phyloP scores from a whole-genome alignment of 805 yeast genomes.

The Candida railenensis region DNA sequence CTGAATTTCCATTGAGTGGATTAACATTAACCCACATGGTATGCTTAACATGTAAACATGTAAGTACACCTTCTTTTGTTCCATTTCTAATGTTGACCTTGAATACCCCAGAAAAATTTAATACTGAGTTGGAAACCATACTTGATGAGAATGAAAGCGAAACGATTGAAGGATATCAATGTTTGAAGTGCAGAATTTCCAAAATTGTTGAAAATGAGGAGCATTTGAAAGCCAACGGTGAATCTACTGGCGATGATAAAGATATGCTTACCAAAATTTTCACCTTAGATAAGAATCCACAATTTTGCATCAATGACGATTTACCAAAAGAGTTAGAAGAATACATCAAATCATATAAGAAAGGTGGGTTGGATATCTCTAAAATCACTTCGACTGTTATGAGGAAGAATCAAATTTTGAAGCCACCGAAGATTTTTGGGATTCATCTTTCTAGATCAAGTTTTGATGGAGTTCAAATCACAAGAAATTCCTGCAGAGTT shows the following conservation, averaged over 20 bases:
- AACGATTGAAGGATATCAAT: constrained; percentile 75
- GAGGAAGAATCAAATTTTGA: constrained; percentile 58
- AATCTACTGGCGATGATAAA: constrained; percentile 11
- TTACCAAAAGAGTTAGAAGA: constrained; percentile 48
- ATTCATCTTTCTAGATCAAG: constrained; percentile 87
- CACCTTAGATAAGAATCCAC: constrained; percentile 32
- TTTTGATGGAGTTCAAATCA: constrained; percentile 62
- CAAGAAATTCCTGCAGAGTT: constrained; percentile 75
- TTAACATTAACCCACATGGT: constrained; percentile 61
- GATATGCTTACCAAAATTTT: constrained; percentile 24
- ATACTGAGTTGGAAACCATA: constrained; percentile 52
- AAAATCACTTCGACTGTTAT: constrained; percentile 62
- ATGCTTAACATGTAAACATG: constrained; percentile 65
- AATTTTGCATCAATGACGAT: constrained; percentile 62
- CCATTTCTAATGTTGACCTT: constrained; percentile 73
- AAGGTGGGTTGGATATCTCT: constrained; percentile 42
- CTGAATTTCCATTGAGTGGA: constrained; percentile 76
- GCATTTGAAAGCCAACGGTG: constrained; percentile 17
- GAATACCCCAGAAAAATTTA: constrained; percentile 60
- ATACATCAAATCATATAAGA: constrained; percentile 48
- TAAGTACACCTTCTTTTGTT: constrained; percentile 56
- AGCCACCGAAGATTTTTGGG: constrained; percentile 69
- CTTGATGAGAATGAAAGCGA: constrained; percentile 60
- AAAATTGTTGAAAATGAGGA: constrained; percentile 30
- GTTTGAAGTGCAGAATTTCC: constrained; percentile 63